Conservation (phyloP, 2,329 filamentous ascomycete genomes). For the Venturia carpophila region DNA sequence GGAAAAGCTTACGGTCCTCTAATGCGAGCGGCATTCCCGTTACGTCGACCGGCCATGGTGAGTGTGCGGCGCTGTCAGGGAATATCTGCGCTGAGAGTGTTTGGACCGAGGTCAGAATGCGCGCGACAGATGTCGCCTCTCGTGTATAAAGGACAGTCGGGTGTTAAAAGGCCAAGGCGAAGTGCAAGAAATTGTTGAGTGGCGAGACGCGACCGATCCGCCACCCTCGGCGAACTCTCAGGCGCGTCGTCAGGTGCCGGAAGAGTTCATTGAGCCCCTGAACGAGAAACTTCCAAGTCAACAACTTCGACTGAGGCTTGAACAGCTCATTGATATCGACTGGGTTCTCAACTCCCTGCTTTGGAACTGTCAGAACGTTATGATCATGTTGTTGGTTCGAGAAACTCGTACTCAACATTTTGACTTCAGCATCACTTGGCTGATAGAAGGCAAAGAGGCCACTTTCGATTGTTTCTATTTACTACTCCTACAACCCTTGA, state of each 20-base stretch:
- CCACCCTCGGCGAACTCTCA: not conserved
- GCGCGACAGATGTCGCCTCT: not conserved
- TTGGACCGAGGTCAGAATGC: not conserved
- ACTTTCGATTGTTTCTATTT: not conserved
- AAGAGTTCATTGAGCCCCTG: not conserved
- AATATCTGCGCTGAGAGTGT: not conserved
- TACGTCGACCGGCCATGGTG: slow-evolving; percentile 1
- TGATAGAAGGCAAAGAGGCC: not conserved
- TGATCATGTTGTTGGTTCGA: not conserved
- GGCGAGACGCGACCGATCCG: not conserved
- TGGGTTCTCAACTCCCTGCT: too few relatives aligned
- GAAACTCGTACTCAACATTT: not conserved
- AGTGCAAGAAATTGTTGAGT: not conserved
- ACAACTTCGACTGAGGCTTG: too few relatives aligned
- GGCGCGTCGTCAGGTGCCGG: not conserved
- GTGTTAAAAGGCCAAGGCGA: not conserved
- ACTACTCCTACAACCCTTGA: not conserved
- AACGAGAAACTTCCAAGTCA: not conserved
- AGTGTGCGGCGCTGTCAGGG: not conserved
- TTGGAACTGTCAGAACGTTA: not conserved
- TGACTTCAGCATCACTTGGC: not conserved
- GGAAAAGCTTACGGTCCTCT: slow-evolving; percentile 44
- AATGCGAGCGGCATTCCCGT: slow-evolving; percentile 31
- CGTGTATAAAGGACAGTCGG: not conserved
- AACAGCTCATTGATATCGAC: too few relatives aligned